phyloP scores from a whole-genome alignment of 2,329 filamentous ascomycete genomes.

The Ophiocordyceps australis region DNA sequence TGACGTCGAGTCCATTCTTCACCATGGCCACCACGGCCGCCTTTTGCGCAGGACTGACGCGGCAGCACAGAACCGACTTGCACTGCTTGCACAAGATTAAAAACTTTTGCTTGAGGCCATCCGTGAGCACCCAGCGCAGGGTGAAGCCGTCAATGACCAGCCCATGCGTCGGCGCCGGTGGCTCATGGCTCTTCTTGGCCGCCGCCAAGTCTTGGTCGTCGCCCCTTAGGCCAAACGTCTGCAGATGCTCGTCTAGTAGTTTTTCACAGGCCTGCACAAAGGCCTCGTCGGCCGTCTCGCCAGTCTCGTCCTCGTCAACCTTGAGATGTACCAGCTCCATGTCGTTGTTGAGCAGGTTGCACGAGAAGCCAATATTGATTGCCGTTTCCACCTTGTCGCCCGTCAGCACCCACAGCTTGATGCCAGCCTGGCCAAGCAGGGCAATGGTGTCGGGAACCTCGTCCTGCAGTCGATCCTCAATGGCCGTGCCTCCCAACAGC shows the following conservation, averaged over 20 bases:
- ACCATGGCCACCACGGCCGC: conserved; percentile 94
- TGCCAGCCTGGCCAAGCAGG: conserved; percentile 77
- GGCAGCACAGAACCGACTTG: conserved; percentile 88
- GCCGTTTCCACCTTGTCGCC: conserved; percentile 98
- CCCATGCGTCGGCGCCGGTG: conserved; percentile 75
- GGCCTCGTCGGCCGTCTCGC: conserved; percentile 24
- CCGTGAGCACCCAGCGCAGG: conserved; percentile 70
- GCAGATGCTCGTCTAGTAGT: conserved; percentile 57
- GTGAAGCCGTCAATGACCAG: conserved; percentile 92
- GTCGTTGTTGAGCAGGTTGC: conserved; percentile 90
- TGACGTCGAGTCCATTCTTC: conserved; percentile 84
- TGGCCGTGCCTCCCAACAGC: conserved; percentile 83
- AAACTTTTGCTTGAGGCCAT: conserved; percentile 77
- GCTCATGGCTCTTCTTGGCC: conserved; percentile 68
- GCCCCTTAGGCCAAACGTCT: conserved; percentile 61
- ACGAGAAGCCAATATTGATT: conserved; percentile 99
- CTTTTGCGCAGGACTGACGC: conserved; percentile 93
- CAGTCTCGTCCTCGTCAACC: conserved; percentile 52
- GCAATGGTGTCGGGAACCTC: conserved; percentile 93
- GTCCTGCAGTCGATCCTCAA: conserved; percentile 92
- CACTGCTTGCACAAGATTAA: conserved; percentile 92
- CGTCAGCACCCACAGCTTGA: conserved; percentile 96
- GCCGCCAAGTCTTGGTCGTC: conserved; percentile 67
- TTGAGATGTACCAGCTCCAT: conserved; percentile 94
- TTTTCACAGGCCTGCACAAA: conserved; percentile 42